Base-by-base conservation (phyloP, 2,329 filamentous ascomycete species). In the Gaeumannomyces tritici region DNA sequence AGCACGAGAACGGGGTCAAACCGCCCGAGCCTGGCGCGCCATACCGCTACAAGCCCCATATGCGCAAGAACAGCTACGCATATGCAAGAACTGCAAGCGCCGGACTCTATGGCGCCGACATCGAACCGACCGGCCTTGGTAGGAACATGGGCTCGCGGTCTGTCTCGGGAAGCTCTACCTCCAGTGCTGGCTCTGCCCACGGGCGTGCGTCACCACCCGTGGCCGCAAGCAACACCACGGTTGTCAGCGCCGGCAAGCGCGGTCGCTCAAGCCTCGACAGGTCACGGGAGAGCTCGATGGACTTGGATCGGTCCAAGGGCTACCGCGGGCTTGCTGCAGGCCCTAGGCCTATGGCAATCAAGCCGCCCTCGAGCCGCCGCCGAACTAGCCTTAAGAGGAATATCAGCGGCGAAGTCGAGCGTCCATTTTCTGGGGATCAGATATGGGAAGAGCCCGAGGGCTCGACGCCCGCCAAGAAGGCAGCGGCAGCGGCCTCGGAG, bases 391-490 rank as follows among this genome's bases (percentile, higher is more conserved):
- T 84, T 69, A 87, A 84, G 73, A 82, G 89, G 64, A 89, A 89
- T 67, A 82, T 87, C 69, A 91, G 88, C 70, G 88, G 87, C 26
- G 86, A 89, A 69, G 76, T 87, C 63, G 78, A 83, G 67, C 83
- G 80, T 62, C 83, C 86, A 1, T 92, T 91, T 71, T 88, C 87
- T 1, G 85, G 87, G 42, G 89, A 92, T 71, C 87, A 90, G 70
- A 93, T 97, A 64, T 97, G 91, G 80, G 93, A 97, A 73, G 93
- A 97, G 71, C 89, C 91, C 1, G 85, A 89, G 69, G 79, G 68
- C n/a, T 67, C 72, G 33, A 67, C 72, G 61, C 62, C 71, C 3
- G 69, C 70, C 18, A 67, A 66, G 67, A 66, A 71, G 64, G 60
- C 63, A 21, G 51, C 65, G 11, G 42, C 5, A 21, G 42, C 21